A percentile compares a stretch with the other conserved stretches of the same genome.
Conservation (phyloP, 371 early-diverging fungal genomes). For the Mortierella sp. region DNA sequence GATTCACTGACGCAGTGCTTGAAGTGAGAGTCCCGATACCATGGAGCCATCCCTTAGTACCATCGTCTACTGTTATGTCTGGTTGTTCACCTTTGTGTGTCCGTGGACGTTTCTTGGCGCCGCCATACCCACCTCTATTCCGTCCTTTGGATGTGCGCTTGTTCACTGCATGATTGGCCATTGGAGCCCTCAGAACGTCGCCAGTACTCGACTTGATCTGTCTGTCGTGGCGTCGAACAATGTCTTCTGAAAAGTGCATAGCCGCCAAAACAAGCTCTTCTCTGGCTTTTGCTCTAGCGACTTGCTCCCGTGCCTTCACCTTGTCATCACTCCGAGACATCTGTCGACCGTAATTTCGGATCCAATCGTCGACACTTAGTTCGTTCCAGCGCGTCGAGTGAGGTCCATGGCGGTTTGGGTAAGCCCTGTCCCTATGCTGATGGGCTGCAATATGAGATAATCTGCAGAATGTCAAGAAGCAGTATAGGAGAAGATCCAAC, state of each 20-base stretch:
- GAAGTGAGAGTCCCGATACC: conserved; percentile 10
- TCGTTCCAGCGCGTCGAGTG: background rate
- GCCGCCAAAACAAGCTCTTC: conserved; percentile 45
- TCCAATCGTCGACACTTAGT: conserved; percentile 2
- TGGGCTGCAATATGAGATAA: conserved; percentile 15
- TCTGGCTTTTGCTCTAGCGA: conserved; percentile 26
- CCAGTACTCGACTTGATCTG: background rate
- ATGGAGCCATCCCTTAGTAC: conserved; percentile 26
- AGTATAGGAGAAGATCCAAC: conserved; percentile 25
- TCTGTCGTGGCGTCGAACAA: conserved; percentile 24
- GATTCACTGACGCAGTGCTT: background rate
- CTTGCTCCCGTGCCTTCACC: background rate
- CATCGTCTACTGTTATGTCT: conserved; percentile 10
- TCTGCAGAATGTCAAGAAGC: conserved; percentile 22
- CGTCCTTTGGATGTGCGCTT: background rate
- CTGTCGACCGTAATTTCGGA: background rate
- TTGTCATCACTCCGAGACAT: conserved; percentile 1
- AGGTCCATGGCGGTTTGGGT: conserved; percentile 1
- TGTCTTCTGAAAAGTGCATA: conserved; percentile 44
- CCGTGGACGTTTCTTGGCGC: background rate
- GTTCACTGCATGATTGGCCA: background rate
- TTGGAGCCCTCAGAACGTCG: background rate
- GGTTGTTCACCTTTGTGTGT: background rate
- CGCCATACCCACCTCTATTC: background rate
- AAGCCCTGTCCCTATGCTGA: background rate